Evolutionary conservation across 1,284 basidiomycete genomes (phyloP), one percentile per base, ranked within the genome.

Genomic region (Cutaneotrichosporon sp.): DNA sequence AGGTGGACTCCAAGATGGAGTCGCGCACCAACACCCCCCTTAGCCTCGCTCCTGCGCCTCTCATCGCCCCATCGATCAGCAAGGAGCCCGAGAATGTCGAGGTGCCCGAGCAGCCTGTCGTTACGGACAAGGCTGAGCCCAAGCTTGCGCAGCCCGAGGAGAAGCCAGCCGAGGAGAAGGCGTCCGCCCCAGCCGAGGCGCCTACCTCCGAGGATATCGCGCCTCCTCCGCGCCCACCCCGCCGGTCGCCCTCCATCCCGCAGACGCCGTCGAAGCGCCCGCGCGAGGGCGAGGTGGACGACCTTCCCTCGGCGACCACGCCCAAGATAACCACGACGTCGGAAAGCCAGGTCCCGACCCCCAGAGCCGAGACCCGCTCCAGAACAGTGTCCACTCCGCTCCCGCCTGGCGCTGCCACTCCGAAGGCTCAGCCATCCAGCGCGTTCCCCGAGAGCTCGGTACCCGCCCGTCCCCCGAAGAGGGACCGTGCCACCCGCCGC

Each of bases 401-500:
- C 9, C 59, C 53, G 2, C 65, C 67, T n/a, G 53, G 58, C 2
- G 63, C 67, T 3, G 64, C 49, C 2, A 63, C 64, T 22, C 65
- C 57, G 38, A 66, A 54, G 47, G 51, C 58, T 56, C 54, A 63
- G 42, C 55, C 65, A 43, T 60, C 53, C 20, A 13, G 24, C 10
- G 22, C 57, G 11, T 47, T 59, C 18, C 62, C 47, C 43, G 42
- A 20, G 38, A 47, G 27, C 1, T 22, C 29, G 9, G 29, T 55
- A 11, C 46, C 56, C 10, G 42, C 52, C 5, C 42, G 59, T 8
- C 31, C 58, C 2, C 47, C 58, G 6, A 65, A 68, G 42, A 72
- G 72, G n/a, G 77, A 82, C 34, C 82, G 70, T 16, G 67, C 86
- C 33, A 84, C 85, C 66, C 80, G 83, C 65, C 85, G 85, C 63